Evolutionary conservation across 1,139 yeast species (phyloP).

Genomic region (Yamadazyma kanchanaburiensis): DNA sequence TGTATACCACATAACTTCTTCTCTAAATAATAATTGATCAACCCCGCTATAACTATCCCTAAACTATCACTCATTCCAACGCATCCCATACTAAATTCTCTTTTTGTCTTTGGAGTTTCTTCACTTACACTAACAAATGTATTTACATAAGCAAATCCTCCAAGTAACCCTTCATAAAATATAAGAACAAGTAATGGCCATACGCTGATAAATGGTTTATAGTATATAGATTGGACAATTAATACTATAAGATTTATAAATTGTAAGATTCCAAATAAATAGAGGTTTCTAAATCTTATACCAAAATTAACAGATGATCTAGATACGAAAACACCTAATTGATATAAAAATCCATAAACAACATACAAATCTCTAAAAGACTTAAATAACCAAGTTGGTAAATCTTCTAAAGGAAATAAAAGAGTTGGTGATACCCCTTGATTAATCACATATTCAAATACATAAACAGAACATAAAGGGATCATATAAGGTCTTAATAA

Average conservation of each 20-base stretch:
- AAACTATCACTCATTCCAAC: constrained; percentile 90
- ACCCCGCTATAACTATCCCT: constrained; percentile 82
- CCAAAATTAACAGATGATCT: constrained; percentile 73
- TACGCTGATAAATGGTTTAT: constrained; percentile 53
- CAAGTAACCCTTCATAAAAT: constrained; percentile 84
- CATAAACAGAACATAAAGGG: constrained; percentile 79
- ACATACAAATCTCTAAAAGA: constrained; percentile 85
- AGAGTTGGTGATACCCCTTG: constrained; percentile 91
- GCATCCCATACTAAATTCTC: constrained; percentile 92
- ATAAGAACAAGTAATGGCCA: constrained; percentile 62
- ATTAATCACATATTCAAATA: constrained; percentile 84
- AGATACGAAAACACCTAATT: constrained; percentile 87
- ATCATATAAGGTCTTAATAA: constrained; percentile 71
- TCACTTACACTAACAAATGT: constrained; percentile 81
- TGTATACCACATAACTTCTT: constrained; percentile 70
- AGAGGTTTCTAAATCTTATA: constrained; percentile 55
- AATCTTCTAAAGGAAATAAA: constrained; percentile 64
- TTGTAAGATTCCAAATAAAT: constrained; percentile 66
- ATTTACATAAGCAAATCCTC: constrained; percentile 88
- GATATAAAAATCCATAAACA: constrained; percentile 88
- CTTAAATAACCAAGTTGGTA: constrained; percentile 58
- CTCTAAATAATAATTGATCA: constrained; percentile 72
- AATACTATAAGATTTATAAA: constrained; percentile 58
- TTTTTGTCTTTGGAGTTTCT: constrained; percentile 45
- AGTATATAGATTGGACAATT: constrained; percentile 59